Conservation (phyloP, 306 rosid genomes). For the Quercus wislizeni region DNA sequence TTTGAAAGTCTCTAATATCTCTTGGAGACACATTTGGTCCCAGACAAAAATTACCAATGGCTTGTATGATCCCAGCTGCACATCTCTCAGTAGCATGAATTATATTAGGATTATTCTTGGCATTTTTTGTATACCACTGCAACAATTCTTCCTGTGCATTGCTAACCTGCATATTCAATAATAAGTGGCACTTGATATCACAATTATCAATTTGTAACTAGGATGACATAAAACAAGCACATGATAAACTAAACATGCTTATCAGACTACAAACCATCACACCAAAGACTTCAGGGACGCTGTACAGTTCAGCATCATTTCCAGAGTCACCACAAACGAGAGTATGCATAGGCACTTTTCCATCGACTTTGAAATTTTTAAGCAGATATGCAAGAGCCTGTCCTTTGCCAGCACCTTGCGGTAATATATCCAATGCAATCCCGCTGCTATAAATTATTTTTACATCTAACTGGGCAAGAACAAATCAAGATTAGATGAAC, state of each 20-base stretch:
- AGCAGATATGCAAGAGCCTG: constrained; percentile 64
- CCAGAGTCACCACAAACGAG: constrained; percentile 97
- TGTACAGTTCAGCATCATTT: constrained; percentile 73
- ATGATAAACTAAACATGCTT: neutral
- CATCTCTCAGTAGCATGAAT: constrained; percentile 71
- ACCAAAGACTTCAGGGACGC: constrained; percentile 57
- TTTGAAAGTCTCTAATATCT: constrained; percentile 43
- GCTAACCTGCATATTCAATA: constrained; percentile 47
- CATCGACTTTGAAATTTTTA: constrained; percentile 40
- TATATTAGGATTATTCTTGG: constrained; percentile 36
- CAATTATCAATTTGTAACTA: constrained; percentile 15
- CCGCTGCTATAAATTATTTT: constrained; percentile 79
- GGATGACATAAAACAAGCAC: constrained; percentile 3
- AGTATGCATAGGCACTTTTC: constrained; percentile 48
- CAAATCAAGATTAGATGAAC: constrained; percentile 12
- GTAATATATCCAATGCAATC: constrained; percentile 68
- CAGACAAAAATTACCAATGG: constrained; percentile 56
- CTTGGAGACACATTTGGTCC: constrained; percentile 78
- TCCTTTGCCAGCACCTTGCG: constrained; percentile 80
- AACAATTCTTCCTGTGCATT: constrained; percentile 77
- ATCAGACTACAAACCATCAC: constrained; percentile 60
- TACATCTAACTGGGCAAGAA: constrained; percentile 60
- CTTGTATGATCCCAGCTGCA: constrained; percentile 81
- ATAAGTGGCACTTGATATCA: neutral
- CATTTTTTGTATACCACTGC: constrained; percentile 60